Percentiles rank a stretch among this genome's conserved stretches.
Evolutionary conservation across 371 early-diverging fungal genomes (phyloP).

Genomic region (Lichtheimia ramosa): DNA sequence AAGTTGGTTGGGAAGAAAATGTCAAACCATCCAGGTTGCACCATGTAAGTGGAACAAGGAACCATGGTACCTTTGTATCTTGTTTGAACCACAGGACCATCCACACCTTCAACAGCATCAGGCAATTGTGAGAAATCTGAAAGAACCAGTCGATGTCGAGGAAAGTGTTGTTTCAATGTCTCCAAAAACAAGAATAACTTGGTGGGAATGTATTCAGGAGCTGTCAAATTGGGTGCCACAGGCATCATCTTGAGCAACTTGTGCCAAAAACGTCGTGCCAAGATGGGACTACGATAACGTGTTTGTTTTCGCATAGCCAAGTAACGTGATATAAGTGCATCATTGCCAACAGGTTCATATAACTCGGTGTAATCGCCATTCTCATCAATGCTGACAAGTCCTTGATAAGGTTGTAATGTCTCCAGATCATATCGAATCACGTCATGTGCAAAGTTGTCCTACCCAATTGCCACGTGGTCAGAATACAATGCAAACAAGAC

Average conservation of each 20-base stretch:
- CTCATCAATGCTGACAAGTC: constrained; percentile 77
- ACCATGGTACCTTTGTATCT: constrained; percentile 88
- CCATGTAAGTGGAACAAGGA: constrained; percentile 91
- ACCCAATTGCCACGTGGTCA: background rate
- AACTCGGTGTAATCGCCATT: constrained; percentile 85
- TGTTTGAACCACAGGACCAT: constrained; percentile 95
- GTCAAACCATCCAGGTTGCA: constrained; percentile 98
- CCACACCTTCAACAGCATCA: constrained; percentile 78
- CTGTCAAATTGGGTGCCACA: constrained; percentile 82
- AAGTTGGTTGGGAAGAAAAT: constrained; percentile 98
- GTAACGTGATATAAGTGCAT: constrained; percentile 74
- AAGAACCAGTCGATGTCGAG: constrained; percentile 85
- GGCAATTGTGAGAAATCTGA: constrained; percentile 88
- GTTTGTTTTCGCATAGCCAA: constrained; percentile 59
- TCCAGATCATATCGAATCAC: constrained; percentile 82
- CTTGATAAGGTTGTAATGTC: constrained; percentile 76
- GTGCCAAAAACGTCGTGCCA: constrained; percentile 48
- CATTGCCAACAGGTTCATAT: constrained; percentile 75
- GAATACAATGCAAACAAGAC: background rate
- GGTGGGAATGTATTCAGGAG: constrained; percentile 92
- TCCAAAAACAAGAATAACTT: constrained; percentile 77
- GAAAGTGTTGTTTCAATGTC: constrained; percentile 75
- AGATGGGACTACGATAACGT: constrained; percentile 63
- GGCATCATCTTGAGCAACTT: constrained; percentile 68
- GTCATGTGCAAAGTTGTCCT: constrained; percentile 97